Evolutionary conservation across 2,329 filamentous ascomycete genomes (phyloP).

Genomic region (Penicillium rolfsii): DNA sequence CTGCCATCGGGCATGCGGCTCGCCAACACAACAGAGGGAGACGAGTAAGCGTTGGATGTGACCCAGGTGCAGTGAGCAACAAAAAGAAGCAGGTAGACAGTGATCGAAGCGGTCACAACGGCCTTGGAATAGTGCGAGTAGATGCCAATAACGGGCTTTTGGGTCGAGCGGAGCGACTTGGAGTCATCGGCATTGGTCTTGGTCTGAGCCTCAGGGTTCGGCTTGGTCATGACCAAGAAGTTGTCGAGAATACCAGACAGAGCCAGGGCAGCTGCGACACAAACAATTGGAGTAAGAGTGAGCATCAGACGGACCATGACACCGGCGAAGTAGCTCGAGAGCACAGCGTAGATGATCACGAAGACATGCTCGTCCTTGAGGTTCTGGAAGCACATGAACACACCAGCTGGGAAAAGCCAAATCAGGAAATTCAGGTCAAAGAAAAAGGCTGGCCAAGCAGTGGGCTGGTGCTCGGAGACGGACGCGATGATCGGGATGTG

Average conservation of each 20-base stretch:
- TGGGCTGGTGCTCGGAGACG: slow-evolving; percentile 99
- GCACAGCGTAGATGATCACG: slow-evolving; percentile 93
- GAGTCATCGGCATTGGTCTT: slow-evolving; percentile 45
- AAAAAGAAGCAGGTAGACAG: slow-evolving; percentile 85
- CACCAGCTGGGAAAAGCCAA: slow-evolving; percentile 97
- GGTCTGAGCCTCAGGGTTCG: slow-evolving; percentile 47
- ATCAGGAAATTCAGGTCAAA: slow-evolving; percentile 98
- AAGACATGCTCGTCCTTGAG: slow-evolving; percentile 97
- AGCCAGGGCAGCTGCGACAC: slow-evolving; percentile 87
- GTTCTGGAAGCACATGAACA: slow-evolving; percentile 96
- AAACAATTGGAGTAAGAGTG: slow-evolving; percentile 93
- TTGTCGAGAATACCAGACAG: slow-evolving; percentile 86
- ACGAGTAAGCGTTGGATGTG: slow-evolving; percentile 98
- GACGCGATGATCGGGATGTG: slow-evolving; percentile 99
- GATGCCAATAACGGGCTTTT: slow-evolving; percentile 77
- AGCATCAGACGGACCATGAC: slow-evolving; percentile 99
- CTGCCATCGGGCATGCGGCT: slow-evolving; percentile 90
- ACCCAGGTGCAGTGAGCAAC: slow-evolving; percentile 99
- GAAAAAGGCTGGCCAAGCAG: slow-evolving; percentile 98
- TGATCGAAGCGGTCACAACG: slow-evolving; percentile 71
- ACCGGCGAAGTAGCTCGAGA: slow-evolving; percentile 96
- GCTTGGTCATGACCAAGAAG: slow-evolving; percentile 73
- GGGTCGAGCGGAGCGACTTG: slow-evolving; percentile 66
- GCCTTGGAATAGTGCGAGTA: slow-evolving; percentile 79
- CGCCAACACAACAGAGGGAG: slow-evolving; percentile 92